Evolutionary conservation across 345 rosid species (phyloP).

Genomic region (Eutrema japonicum): DNA sequence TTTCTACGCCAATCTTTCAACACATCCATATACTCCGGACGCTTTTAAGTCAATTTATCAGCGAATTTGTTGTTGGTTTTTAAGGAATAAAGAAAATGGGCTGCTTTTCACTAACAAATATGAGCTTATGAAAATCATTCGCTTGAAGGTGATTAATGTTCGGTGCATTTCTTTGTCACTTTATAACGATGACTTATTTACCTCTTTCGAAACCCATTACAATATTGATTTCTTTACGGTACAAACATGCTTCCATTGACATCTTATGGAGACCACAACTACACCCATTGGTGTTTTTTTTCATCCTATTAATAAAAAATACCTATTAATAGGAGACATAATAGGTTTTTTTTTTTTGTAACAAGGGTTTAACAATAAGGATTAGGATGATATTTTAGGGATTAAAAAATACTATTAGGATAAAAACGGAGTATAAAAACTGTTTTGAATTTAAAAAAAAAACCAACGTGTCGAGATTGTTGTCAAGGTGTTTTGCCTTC

Average conservation of each 20-base stretch:
- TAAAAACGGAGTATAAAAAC: too few species aligned
- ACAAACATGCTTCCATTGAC: slow-evolving; percentile 4
- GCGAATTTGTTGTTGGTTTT: background rate
- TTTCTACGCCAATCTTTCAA: background rate
- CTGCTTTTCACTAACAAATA: background rate
- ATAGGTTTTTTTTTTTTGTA: too few species aligned
- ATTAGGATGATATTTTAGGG: too few species aligned
- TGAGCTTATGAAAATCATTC: background rate
- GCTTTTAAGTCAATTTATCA: too few species aligned
- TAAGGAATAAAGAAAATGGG: background rate
- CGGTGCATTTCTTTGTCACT: background rate
- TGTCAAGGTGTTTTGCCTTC: slow-evolving; percentile 3
- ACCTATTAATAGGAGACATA: too few species aligned
- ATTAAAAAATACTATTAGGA: too few species aligned
- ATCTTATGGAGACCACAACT: background rate
- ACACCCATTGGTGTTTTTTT: background rate
- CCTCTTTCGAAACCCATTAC: background rate
- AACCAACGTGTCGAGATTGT: background rate
- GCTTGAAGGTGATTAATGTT: background rate
- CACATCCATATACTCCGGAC: background rate
- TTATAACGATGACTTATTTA: background rate
- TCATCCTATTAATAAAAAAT: too few species aligned
- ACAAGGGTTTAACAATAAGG: too few species aligned
- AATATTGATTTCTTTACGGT: background rate
- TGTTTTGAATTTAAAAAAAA: too few species aligned